phyloP scores from a whole-genome alignment of 257 asterid genomes.

The Gynochthodes officinalis region DNA sequence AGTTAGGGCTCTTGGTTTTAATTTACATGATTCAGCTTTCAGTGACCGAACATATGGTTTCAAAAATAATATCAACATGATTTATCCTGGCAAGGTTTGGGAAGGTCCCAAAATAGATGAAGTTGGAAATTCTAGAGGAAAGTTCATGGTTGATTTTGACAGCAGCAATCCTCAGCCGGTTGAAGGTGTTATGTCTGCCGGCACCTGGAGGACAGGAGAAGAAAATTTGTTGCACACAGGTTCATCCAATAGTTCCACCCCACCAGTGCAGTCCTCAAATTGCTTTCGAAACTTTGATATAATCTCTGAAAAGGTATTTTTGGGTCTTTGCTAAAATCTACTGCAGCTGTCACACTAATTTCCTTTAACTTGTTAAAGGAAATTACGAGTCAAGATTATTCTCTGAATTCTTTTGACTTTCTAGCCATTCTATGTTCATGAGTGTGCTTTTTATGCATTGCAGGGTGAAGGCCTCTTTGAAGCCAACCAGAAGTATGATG shows the following conservation, averaged over 20 bases:
- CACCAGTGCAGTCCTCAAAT: constrained; percentile 43
- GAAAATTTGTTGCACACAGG: constrained; percentile 42
- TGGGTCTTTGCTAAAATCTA: neutral
- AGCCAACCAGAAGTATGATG: constrained; percentile 32
- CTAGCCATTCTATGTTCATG: constrained; percentile 11
- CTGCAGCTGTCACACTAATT: neutral
- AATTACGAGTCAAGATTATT: neutral
- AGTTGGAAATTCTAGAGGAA: constrained; percentile 43
- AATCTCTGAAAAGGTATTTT: constrained; percentile 56
- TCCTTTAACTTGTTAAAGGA: neutral
- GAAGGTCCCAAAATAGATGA: constrained; percentile 34
- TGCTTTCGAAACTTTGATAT: constrained; percentile 47
- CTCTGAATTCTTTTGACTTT: constrained; percentile 3
- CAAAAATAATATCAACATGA: constrained; percentile 34
- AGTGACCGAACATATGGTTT: constrained; percentile 30
- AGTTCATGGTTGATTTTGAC: constrained; percentile 45
- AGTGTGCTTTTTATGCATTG: constrained; percentile 19
- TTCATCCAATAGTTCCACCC: constrained; percentile 37
- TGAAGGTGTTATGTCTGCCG: constrained; percentile 37
- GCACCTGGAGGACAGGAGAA: constrained; percentile 51
- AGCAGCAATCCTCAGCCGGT: constrained; percentile 36
- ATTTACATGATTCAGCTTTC: constrained; percentile 40
- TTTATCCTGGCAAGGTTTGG: constrained; percentile 37
- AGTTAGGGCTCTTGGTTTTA: constrained; percentile 38
- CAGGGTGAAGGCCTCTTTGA: constrained; percentile 52